Percentiles rank a stretch among this genome's conserved stretches.
Evolutionary conservation across 768 basidiomycete genomes (phyloP).

Genomic region (Tricholoma sp.): DNA sequence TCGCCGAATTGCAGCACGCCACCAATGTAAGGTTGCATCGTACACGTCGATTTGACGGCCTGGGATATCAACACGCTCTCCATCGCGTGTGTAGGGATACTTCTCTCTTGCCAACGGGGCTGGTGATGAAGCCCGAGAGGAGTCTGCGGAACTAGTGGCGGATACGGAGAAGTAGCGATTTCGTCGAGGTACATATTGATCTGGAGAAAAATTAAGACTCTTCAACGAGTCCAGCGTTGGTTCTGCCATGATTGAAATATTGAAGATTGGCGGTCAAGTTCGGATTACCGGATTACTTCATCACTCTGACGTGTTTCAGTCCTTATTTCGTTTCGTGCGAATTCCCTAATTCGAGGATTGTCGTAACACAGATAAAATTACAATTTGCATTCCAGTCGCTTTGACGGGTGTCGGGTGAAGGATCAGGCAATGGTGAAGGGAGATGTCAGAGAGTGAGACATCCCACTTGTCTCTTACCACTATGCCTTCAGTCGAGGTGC

Average conservation of each 20-base stretch:
- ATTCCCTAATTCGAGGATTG: too few relatives aligned
- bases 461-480: neutral
- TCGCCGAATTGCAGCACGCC: conserved; percentile 59
- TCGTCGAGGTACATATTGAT: neutral
- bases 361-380: too few relatives aligned
- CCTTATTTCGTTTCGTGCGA: too few relatives aligned
- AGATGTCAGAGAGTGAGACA: too few relatives aligned
- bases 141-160: conserved; percentile 25
- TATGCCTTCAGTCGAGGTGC: neutral
- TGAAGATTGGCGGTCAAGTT: too few relatives aligned
- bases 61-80: conserved; percentile 14
- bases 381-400: too few relatives aligned
- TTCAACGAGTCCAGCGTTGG: neutral
- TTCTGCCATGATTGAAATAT: neutral
- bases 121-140: conserved; percentile 30
- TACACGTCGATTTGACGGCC: conserved; percentile 51
- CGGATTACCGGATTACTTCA: too few relatives aligned
- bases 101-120: conserved; percentile 11
- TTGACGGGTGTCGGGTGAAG: too few relatives aligned
- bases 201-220: neutral
- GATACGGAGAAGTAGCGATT: conserved; percentile 23
- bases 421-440: too few relatives aligned
- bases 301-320: too few relatives aligned
- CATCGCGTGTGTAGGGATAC: neutral
- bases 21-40: conserved; percentile 53